Conservation (phyloP, 2,329 filamentous ascomycete genomes). For the Penicillium sp. region DNA sequence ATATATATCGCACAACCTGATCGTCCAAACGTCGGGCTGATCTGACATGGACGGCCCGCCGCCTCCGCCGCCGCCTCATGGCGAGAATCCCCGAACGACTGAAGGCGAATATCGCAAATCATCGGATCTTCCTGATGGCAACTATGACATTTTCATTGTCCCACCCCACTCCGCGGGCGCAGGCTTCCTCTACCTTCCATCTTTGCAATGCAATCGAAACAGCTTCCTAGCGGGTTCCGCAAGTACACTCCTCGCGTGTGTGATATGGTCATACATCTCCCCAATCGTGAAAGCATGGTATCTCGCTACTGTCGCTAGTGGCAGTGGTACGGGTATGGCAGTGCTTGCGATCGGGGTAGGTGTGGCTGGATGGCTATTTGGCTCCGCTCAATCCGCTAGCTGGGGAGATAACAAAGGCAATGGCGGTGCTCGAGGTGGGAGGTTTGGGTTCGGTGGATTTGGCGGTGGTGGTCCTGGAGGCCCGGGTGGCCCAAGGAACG, state of each 20-base stretch:
- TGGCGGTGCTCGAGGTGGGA: constrained; percentile 27
- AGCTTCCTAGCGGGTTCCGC: constrained; percentile 87
- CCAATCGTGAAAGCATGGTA: constrained; percentile 75
- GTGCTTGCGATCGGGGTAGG: constrained; percentile 72
- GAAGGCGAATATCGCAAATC: constrained; percentile 49
- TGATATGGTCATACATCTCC: constrained; percentile 69
- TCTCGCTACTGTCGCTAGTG: constrained; percentile 66
- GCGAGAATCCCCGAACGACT: constrained; percentile 69
- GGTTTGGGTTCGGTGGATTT: constrained; percentile 25
- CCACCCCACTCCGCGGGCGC: constrained; percentile 85
- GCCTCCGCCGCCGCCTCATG: constrained; percentile 81
- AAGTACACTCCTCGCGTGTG: constrained; percentile 69
- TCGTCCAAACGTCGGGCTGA: background rate
- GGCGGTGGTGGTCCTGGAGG: constrained; percentile 15
- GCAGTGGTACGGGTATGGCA: constrained; percentile 70
- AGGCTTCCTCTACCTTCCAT: constrained; percentile 93
- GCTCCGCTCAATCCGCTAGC: constrained; percentile 58
- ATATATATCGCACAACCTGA: constrained; percentile 8
- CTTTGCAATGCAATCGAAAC: constrained; percentile 78
- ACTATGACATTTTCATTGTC: constrained; percentile 97
- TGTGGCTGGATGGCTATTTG: constrained; percentile 74
- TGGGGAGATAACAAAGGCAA: constrained; percentile 29
- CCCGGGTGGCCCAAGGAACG: constrained; percentile 19
- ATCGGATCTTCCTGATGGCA: constrained; percentile 73
- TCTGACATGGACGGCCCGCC: constrained; percentile 51